Percentiles rank a stretch among this genome's conserved stretches.
Conservation (phyloP, 2,329 filamentous ascomycete species). For the Aspergillus sp. region DNA sequence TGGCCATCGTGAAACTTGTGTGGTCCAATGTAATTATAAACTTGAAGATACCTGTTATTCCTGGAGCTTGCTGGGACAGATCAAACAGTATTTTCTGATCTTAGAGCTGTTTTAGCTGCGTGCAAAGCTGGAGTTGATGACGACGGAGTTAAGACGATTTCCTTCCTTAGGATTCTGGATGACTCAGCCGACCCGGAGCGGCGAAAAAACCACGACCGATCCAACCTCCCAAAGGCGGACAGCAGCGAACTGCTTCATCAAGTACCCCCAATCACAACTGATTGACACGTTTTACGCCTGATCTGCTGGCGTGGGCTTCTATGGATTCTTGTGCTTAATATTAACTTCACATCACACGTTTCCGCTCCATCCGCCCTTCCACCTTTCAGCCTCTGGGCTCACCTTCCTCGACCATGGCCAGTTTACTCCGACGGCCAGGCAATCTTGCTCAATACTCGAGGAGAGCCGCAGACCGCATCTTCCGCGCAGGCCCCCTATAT, state of each 20-base stretch:
- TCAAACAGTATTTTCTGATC: neutral
- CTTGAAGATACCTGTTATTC: neutral
- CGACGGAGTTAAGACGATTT: neutral
- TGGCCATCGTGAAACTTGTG: neutral
- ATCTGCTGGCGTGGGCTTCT: slow-evolving; percentile 17
- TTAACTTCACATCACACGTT: slow-evolving; percentile 15
- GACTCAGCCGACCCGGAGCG: slow-evolving; percentile 35
- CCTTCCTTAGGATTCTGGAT: slow-evolving; percentile 23
- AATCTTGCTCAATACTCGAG: slow-evolving; percentile 64
- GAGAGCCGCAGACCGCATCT: slow-evolving; percentile 54
- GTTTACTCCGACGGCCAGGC: slow-evolving; percentile 65
- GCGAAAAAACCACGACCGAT: slow-evolving; percentile 29
- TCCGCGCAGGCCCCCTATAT: slow-evolving; percentile 49
- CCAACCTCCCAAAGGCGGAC: slow-evolving; percentile 16
- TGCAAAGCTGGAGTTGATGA: neutral
- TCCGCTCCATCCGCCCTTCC: slow-evolving; percentile 22
- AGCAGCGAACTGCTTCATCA: slow-evolving; percentile 18
- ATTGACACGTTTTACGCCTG: slow-evolving; percentile 13
- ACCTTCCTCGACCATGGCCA: slow-evolving; percentile 59
- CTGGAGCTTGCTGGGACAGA: neutral
- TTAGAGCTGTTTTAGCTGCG: neutral
- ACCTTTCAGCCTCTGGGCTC: slow-evolving; percentile 28
- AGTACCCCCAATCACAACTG: slow-evolving; percentile 21
- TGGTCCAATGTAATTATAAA: neutral
- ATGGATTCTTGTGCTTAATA: slow-evolving; percentile 29